A percentile compares a stretch with the other conserved stretches of the same genome.
Conservation (phyloP, 2,329 filamentous ascomycete genomes). For the Stachybotrys chartarum region DNA sequence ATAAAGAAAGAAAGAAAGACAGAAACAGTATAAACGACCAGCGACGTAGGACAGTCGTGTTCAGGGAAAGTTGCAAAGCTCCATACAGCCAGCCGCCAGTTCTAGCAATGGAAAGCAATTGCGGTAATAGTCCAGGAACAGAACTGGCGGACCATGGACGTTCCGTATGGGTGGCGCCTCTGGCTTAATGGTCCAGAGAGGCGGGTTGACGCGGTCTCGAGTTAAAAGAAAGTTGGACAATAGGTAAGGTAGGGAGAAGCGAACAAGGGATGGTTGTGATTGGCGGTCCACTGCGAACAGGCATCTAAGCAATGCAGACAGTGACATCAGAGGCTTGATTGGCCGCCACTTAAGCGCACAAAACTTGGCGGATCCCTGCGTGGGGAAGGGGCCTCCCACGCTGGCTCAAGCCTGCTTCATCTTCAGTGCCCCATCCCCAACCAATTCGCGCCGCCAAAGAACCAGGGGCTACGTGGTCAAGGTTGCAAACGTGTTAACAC, state of each 20-base stretch:
- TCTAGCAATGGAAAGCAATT: background rate
- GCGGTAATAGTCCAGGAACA: background rate
- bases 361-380: background rate
- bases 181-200: background rate
- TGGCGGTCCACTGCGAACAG: background rate
- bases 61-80: background rate
- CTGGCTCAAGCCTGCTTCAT: background rate
- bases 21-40: no score
- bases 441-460: background rate
- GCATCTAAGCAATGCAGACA: slow-evolving; percentile 2
- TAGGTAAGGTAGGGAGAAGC: slow-evolving; percentile 11
- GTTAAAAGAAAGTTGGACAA: background rate
- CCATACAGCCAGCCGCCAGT: background rate
- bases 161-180: background rate
- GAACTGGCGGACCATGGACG: background rate
- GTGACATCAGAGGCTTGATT: slow-evolving; percentile 31
- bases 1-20: no score
- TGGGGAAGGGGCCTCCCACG: background rate
- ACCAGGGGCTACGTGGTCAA: no score
- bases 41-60: no score
- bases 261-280: slow-evolving; percentile 1
- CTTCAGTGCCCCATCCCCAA: background rate
- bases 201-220: background rate
- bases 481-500: no score
- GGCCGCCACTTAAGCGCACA: slow-evolving; percentile 7